A percentile compares a stretch with the other conserved stretches of the same genome.
phyloP scores from a whole-genome alignment of 176 grass and related monocot genomes.

The Otatea glauca region DNA sequence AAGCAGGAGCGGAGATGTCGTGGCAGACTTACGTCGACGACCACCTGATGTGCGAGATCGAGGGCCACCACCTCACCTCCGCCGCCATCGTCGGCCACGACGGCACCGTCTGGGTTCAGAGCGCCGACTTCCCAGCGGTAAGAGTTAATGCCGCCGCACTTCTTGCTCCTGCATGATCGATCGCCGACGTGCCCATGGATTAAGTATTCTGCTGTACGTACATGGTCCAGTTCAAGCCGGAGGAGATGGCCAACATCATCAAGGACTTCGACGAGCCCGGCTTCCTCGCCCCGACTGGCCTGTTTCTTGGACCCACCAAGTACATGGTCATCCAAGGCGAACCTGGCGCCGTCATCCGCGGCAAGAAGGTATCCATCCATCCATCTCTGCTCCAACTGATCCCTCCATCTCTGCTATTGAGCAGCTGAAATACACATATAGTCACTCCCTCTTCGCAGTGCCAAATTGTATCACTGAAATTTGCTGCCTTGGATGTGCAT shows the following conservation, averaged over 20 bases:
- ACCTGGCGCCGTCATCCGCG: constrained; percentile 78
- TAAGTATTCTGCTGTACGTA: neutral
- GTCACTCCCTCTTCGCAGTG: neutral
- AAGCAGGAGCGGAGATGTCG: constrained; percentile 52
- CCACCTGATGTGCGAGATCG: constrained; percentile 83
- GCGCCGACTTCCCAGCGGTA: constrained; percentile 65
- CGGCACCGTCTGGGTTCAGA: constrained; percentile 70
- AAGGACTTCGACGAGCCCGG: constrained; percentile 95
- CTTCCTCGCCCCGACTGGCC: constrained; percentile 70
- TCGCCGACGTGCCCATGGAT: neutral
- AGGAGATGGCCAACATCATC: constrained; percentile 73
- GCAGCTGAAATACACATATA: neutral
- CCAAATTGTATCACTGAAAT: neutral
- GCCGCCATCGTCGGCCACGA: constrained; percentile 82
- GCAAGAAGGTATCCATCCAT: constrained; percentile 71
- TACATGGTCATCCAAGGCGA: constrained; percentile 97
- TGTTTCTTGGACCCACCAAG: constrained; percentile 65
- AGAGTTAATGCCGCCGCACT: neutral
- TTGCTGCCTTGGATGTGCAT: neutral
- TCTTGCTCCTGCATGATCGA: neutral
- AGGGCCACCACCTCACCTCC: constrained; percentile 73
- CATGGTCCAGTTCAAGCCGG: constrained; percentile 59
- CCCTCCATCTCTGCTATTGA: neutral
- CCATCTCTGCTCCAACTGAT: neutral
- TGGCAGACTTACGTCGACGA: constrained; percentile 89